Evolutionary conservation across 1,284 basidiomycete species (phyloP), one percentile per base, ranked within the genome.

Genomic region (Violaceomyces palustris): DNA sequence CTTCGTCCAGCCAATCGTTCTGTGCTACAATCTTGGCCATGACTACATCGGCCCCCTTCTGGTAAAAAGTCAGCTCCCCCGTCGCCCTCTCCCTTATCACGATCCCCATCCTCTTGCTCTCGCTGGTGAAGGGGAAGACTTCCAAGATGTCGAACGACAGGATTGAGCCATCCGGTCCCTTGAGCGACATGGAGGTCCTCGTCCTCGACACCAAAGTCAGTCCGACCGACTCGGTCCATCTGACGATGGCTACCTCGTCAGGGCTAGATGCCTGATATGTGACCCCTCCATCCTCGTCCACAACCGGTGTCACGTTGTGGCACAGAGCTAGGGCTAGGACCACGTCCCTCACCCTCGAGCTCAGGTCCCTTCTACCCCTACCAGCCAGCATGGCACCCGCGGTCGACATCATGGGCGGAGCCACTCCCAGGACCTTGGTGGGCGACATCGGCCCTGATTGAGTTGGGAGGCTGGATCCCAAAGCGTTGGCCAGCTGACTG

Each of bases 1-100:
- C 94, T 70, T 99, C 94, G 60, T 99, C 94, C 1, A 99, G 79
- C 94, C 94, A 98, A 76, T 98, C 94, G 69, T 97, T 97, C 60
- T 88, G 83, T 67, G 89, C 88, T 17, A 98, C 93, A 44, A 98
- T 91, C 60, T 79, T 81, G 25, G 85, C 79, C 93, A 99, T 98
- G 41, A 98, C 89, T 3, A 92, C 90, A 67, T 99, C 94, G 0
- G 93, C 94, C 10, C 94, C 94, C 73, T 99, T 99, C 71, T 97
- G 88, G 50, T 93, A 79, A 75, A 99, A 98, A 1, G 79, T 83
- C 42, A 92, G 83, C 47, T 92, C 88, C 31, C 85, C 83, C 0
- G 82, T 80, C 24, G 79, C 77, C 0, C 77, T 74, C 42, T 97
- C 91, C 17, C 86, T 84, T 12, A 98, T 85, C 59, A 98, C 81